Conservation (phyloP, 352 stramenopile species). For the Globisporangium orthogonon region DNA sequence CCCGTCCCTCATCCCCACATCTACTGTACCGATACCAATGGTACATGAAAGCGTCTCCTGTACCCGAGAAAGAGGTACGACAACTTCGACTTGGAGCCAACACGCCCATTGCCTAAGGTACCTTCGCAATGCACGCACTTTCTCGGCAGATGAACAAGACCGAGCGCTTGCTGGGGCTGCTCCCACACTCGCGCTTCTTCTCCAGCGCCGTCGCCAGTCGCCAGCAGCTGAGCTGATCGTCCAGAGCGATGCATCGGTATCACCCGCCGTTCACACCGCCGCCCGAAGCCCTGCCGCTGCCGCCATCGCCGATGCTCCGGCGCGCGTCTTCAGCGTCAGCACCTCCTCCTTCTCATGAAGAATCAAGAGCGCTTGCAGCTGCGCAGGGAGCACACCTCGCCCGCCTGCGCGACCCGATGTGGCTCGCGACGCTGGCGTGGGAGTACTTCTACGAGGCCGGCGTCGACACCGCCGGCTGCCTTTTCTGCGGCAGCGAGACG, state of each 20-base stretch:
- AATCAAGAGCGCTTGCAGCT: background rate
- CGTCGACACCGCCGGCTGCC: slow-evolving; percentile 5
- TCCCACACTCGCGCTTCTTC: background rate
- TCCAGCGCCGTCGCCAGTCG: background rate
- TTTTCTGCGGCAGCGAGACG: slow-evolving; percentile 9
- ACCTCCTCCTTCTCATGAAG: background rate
- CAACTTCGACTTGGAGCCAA: no score
- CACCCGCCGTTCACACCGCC: background rate
- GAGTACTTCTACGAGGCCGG: slow-evolving; percentile 9
- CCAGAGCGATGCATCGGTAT: background rate
- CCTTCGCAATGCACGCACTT: background rate
- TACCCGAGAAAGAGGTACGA: no score
- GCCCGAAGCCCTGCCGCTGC: background rate
- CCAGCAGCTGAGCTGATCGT: no score
- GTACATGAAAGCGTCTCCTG: no score
- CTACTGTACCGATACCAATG: no score
- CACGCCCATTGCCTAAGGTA: no score
- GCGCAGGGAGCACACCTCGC: background rate
- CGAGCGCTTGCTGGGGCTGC: background rate
- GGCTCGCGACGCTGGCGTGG: slow-evolving; percentile 5
- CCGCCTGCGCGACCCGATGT: background rate
- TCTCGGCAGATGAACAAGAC: background rate
- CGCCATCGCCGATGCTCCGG: background rate
- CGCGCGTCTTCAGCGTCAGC: background rate
- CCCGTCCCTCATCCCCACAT: no score